Evolutionary conservation across 495 filamentous ascomycete genomes (phyloP).

Genomic region (Elasticomyces elasticus): DNA sequence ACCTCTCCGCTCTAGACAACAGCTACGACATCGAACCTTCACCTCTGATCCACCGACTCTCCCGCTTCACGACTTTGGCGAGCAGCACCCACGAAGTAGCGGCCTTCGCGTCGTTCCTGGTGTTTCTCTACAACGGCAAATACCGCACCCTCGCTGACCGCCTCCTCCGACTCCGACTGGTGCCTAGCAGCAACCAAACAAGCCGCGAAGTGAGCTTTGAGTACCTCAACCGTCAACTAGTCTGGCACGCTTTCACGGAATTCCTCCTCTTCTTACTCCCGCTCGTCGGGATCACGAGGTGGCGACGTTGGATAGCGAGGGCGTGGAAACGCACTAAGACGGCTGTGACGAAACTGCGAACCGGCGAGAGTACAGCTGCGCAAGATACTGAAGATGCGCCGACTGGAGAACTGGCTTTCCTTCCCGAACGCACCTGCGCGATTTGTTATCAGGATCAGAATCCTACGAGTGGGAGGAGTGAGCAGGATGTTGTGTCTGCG

Average conservation of each 20-base stretch:
- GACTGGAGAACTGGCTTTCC: slow-evolving; percentile 65
- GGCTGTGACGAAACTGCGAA: slow-evolving; percentile 42
- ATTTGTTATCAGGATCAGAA: slow-evolving; percentile 95
- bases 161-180: slow-evolving; percentile 72
- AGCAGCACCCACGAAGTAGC: slow-evolving; percentile 68
- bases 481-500: slow-evolving; percentile 53
- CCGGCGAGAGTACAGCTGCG: slow-evolving; percentile 30
- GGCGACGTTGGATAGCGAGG: slow-evolving; percentile 79
- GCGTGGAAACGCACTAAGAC: slow-evolving; percentile 69
- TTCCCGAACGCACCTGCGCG: slow-evolving; percentile 92
- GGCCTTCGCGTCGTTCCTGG: slow-evolving; percentile 72
- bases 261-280: slow-evolving; percentile 93
- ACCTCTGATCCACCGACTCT: slow-evolving; percentile 46
- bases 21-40: slow-evolving; percentile 50
- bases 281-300: slow-evolving; percentile 83
- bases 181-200: slow-evolving; percentile 69
- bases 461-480: slow-evolving; percentile 43
- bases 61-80: slow-evolving; percentile 55
- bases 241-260: slow-evolving; percentile 98
- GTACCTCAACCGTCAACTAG: slow-evolving; percentile 92
- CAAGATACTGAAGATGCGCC: slow-evolving; percentile 43
- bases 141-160: slow-evolving; percentile 89
- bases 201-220: slow-evolving; percentile 90
- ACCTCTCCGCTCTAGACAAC: slow-evolving; percentile 64
- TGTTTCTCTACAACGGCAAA: slow-evolving; percentile 80